These are phyloP conservation scores for Epicoccum nigrum DNA, from an alignment of 2,329 filamentous ascomycete species.

Conservation along the genomic window DNA sequence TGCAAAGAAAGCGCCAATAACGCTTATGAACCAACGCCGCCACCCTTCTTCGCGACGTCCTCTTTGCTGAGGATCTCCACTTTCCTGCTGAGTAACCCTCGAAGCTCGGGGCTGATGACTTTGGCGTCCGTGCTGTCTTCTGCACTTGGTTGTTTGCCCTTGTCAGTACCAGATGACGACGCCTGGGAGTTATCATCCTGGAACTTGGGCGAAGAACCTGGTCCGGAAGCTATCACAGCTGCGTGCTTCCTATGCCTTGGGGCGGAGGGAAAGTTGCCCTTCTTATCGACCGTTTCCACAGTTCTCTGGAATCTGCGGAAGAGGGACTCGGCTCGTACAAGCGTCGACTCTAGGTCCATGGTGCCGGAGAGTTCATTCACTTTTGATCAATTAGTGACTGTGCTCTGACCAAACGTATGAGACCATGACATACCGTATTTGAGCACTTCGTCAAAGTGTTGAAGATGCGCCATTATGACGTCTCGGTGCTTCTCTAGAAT, in stretches of 20 bases:
- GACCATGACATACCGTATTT: slow-evolving; percentile 76
- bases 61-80: slow-evolving; percentile 59
- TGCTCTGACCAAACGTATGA: not conserved
- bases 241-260: slow-evolving; percentile 57
- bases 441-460: slow-evolving; percentile 94
- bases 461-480: slow-evolving; percentile 92
- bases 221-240: slow-evolving; percentile 39
- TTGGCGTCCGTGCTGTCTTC: slow-evolving; percentile 49
- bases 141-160: slow-evolving; percentile 43
- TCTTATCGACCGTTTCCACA: slow-evolving; percentile 91
- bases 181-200: slow-evolving; percentile 29
- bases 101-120: slow-evolving; percentile 68
- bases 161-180: slow-evolving; percentile 38
- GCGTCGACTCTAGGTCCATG: slow-evolving; percentile 85
- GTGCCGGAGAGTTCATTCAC: slow-evolving; percentile 94
- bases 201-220: slow-evolving; percentile 28
- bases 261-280: slow-evolving; percentile 75
- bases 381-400: slow-evolving; percentile 45
- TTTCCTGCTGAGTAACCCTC: slow-evolving; percentile 66
- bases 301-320: slow-evolving; percentile 87
- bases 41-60: slow-evolving; percentile 34
- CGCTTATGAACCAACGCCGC: slow-evolving; percentile 6
- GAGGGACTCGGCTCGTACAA: slow-evolving; percentile 85
- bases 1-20: not conserved
- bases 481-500: slow-evolving; percentile 96